Conservation (phyloP, 2,329 filamentous ascomycete species). For the Pyricularia pennisetigena region DNA sequence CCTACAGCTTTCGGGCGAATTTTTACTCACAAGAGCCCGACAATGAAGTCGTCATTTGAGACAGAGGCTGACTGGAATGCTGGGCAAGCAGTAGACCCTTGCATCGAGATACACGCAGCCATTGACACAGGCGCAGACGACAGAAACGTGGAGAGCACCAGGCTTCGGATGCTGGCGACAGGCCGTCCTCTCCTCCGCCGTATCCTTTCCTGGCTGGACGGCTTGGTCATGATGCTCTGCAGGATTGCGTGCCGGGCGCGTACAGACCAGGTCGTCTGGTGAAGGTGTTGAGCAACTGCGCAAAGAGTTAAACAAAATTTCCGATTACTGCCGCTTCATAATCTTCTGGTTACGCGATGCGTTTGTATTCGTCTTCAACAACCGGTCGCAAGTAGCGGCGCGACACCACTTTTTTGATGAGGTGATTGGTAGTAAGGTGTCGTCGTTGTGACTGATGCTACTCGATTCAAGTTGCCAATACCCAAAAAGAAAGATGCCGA, state of each 20-base stretch:
- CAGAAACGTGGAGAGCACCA: slow-evolving; percentile 15
- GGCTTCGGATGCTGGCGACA: slow-evolving; percentile 7
- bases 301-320: not conserved
- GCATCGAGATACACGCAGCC: slow-evolving; percentile 53
- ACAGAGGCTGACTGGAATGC: slow-evolving; percentile 64
- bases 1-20: not conserved
- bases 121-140: slow-evolving; percentile 25
- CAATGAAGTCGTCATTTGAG: slow-evolving; percentile 49
- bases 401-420: not conserved
- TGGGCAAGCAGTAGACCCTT: slow-evolving; percentile 59
- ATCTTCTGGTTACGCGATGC: not conserved
- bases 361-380: not conserved
- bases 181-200: slow-evolving; percentile 9
- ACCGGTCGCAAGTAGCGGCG: not conserved
- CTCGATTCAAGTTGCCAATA: not conserved
- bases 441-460: not conserved
- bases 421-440: not conserved
- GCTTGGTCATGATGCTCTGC: not conserved
- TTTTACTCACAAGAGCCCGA: slow-evolving; percentile 52
- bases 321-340: not conserved
- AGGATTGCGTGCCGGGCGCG: not conserved
- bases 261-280: not conserved
- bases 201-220: slow-evolving; percentile 3
- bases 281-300: not conserved
- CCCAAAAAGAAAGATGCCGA: not conserved